Conservation (phyloP, 257 asterid species). For the Solanum lignicaule region DNA sequence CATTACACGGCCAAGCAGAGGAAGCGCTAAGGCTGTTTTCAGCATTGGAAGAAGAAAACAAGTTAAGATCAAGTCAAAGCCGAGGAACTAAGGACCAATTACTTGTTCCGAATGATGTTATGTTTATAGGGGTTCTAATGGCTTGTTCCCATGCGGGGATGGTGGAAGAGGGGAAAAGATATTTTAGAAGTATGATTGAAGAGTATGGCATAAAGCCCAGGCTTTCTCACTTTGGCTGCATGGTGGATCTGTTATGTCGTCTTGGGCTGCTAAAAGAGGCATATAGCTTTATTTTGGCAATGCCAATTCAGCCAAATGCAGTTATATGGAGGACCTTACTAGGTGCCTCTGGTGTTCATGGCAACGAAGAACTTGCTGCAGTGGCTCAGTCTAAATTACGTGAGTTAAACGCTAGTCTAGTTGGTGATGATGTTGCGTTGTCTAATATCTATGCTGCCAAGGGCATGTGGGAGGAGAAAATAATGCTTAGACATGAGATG, state of each 20-base stretch:
- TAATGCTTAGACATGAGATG: slow-evolving; percentile 7
- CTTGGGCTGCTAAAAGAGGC: slow-evolving; percentile 21
- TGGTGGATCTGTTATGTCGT: slow-evolving; percentile 20
- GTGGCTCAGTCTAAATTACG: not conserved
- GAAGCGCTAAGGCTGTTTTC: slow-evolving; percentile 14
- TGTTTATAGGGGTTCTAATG: slow-evolving; percentile 15
- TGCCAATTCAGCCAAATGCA: slow-evolving; percentile 13
- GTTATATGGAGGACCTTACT: slow-evolving; percentile 21
- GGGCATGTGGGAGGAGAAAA: slow-evolving; percentile 22
- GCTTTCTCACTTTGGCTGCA: slow-evolving; percentile 17
- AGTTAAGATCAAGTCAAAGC: not conserved
- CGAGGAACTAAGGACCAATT: not conserved
- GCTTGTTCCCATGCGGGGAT: slow-evolving; percentile 17
- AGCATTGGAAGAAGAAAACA: slow-evolving; percentile 7
- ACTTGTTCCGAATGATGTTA: slow-evolving; percentile 8
- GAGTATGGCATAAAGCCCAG: slow-evolving; percentile 15
- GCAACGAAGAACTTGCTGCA: slow-evolving; percentile 5
- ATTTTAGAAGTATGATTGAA: slow-evolving; percentile 7
- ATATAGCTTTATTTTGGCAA: slow-evolving; percentile 10
- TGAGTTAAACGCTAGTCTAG: not conserved
- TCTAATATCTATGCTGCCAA: slow-evolving; percentile 16
- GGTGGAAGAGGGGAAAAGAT: slow-evolving; percentile 15
- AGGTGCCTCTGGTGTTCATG: slow-evolving; percentile 11
- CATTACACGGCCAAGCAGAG: slow-evolving; percentile 19
- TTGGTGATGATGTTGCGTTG: slow-evolving; percentile 15